Evolutionary conservation across 495 filamentous ascomycete genomes (phyloP), one percentile per base, ranked within the genome.

Genomic region (Penicillium antarcticum): DNA sequence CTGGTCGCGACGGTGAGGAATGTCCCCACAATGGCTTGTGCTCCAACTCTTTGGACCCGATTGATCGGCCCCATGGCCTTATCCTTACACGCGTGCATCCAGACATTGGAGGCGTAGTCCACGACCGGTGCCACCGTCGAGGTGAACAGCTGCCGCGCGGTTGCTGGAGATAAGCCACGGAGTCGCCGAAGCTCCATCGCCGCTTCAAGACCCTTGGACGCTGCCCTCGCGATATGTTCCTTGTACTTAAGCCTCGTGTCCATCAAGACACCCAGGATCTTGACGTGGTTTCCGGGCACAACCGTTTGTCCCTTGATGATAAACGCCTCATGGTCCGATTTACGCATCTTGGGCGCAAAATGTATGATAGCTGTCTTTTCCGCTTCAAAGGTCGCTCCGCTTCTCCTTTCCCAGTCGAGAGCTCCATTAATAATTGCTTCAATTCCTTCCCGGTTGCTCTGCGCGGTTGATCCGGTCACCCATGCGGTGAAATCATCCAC

Each of bases 11-110:
- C 53, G 18, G 49, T 57, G 40, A 57, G 54, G 32, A 57, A 57
- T 31, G 39, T 52, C 45, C 64, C 64, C 33, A 64, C 46, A 52
- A 71, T 65, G 9, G 59, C 66, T 52, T 69, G 60, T 26, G 62
- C 66, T 51, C 58, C 60, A 34, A 66, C 47, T 46, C 58, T 63
- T 58, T 71, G 62, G 3, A 71, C 52, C 21, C 48, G 43, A 16
- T 57, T 52, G 33, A 57, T 52, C 35, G 49, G 48, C n/a, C 45
- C 57, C 38, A 48, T 53, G 38, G n/a, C 37, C 31, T 58, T 63
- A 29, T 53, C 45, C 31, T 54, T 58, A 43, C 9, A 61, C 9
- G 45, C 57, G 38, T 62, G 58, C 48, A 60, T 65, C 58, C 42
- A 65, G 36, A 62, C 56, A 51, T 62, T 62, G 31, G 56, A 62